Conservation (phyloP, 306 rosid species). For the Oemleria cerasiformis region DNA sequence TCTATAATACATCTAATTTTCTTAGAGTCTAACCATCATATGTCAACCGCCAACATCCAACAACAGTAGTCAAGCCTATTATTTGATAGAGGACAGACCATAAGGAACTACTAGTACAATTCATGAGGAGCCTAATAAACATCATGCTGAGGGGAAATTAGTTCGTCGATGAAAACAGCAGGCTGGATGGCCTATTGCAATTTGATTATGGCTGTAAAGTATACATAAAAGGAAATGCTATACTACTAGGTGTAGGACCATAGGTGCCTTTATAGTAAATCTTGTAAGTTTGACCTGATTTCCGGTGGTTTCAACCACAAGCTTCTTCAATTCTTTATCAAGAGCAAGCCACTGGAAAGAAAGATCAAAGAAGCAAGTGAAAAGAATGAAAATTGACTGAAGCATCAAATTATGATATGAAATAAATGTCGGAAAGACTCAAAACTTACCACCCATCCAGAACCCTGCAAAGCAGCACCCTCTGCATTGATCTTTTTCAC, state of each 20-base stretch:
- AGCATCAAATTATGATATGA: conserved; percentile 15
- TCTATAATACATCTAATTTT: background rate
- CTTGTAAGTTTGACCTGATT: conserved; percentile 62
- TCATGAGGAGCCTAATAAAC: background rate
- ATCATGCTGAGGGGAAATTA: background rate
- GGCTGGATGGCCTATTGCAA: background rate
- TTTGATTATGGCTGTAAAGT: background rate
- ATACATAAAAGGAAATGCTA: background rate
- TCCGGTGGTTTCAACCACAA: conserved; percentile 85
- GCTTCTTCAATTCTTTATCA: conserved; percentile 83
- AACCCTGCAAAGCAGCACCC: conserved; percentile 95
- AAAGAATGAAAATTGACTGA: background rate
- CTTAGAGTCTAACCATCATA: background rate
- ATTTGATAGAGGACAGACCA: background rate
- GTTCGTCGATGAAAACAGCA: background rate
- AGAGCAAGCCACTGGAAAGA: conserved; percentile 88
- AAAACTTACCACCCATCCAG: conserved; percentile 98
- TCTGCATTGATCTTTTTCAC: conserved; percentile 66
- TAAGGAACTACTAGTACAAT: background rate
- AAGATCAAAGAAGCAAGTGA: conserved; percentile 20
- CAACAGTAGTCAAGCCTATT: background rate
- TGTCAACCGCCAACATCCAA: background rate
- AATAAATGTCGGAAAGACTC: conserved; percentile 13
- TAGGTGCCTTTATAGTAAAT: background rate
- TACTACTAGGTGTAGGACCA: background rate